Conservation (phyloP, 257 asterid species). For the Penstemon davidsonii region DNA sequence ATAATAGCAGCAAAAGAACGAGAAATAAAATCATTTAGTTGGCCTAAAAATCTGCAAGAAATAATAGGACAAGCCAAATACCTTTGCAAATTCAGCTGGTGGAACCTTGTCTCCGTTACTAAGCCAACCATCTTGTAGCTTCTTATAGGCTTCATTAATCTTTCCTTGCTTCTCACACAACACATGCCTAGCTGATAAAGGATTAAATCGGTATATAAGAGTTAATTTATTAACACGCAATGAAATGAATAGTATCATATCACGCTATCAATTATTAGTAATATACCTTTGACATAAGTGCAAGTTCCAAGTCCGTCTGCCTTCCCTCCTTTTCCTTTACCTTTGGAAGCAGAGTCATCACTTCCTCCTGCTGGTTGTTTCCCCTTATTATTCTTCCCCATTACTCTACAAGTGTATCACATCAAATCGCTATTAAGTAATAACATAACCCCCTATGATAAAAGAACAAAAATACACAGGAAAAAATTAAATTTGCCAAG, state of each 20-base stretch:
- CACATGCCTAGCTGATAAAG: slow-evolving; percentile 78
- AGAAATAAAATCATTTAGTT: slow-evolving; percentile 6
- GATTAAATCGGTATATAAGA: slow-evolving; percentile 9
- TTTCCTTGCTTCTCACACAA: slow-evolving; percentile 99
- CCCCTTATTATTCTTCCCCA: slow-evolving; percentile 94
- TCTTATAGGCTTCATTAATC: slow-evolving; percentile 97
- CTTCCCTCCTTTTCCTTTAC: slow-evolving; percentile 85
- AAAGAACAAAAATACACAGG: neutral
- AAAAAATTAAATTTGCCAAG: neutral
- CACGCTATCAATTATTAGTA: neutral
- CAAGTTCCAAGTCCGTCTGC: slow-evolving; percentile 92
- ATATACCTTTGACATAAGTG: slow-evolving; percentile 85
- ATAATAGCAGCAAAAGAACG: neutral
- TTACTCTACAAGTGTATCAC: slow-evolving; percentile 30
- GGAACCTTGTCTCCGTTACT: slow-evolving; percentile 94
- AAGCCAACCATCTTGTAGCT: slow-evolving; percentile 97
- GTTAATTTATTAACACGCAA: neutral
- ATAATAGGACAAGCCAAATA: slow-evolving; percentile 22
- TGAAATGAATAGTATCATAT: neutral
- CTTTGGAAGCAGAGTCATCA: slow-evolving; percentile 77
- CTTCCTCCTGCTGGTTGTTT: slow-evolving; percentile 88
- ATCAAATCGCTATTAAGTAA: slow-evolving; percentile 19
- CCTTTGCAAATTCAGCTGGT: slow-evolving; percentile 99
- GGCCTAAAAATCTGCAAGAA: slow-evolving; percentile 12
- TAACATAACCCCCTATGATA: neutral